Conservation (phyloP, 345 rosid species). For the Hibiscus tridactylites region DNA sequence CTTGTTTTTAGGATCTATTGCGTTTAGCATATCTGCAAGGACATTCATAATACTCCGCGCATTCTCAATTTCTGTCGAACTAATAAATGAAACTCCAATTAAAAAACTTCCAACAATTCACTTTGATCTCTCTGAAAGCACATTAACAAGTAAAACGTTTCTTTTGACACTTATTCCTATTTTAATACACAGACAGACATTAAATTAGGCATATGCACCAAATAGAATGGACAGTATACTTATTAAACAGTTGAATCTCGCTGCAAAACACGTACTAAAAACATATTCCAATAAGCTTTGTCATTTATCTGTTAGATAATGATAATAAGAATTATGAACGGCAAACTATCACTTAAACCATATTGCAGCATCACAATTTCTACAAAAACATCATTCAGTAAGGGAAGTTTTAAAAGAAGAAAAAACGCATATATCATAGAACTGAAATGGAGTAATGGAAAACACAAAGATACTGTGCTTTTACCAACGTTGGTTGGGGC, state of each 20-base stretch:
- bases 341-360: not conserved
- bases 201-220: not conserved
- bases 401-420: not conserved
- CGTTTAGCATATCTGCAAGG: conserved; percentile 94
- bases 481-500: not conserved
- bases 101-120: not conserved
- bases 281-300: not conserved
- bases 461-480: not conserved
- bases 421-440: not conserved
- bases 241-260: not conserved
- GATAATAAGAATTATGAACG: not conserved
- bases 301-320: not conserved
- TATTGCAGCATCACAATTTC: not conserved
- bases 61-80: conserved; percentile 95
- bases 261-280: not conserved
- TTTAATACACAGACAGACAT: not conserved
- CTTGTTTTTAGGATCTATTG: conserved; percentile 73
- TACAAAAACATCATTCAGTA: not conserved
- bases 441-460: not conserved
- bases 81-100: conserved; percentile 31
- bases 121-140: not conserved
- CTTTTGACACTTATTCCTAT: not conserved
- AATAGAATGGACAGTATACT: not conserved
- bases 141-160: not conserved
- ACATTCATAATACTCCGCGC: conserved; percentile 96